Evolutionary conservation across 2,329 filamentous ascomycete genomes (phyloP).

Genomic region (Lecanicillium sp.): DNA sequence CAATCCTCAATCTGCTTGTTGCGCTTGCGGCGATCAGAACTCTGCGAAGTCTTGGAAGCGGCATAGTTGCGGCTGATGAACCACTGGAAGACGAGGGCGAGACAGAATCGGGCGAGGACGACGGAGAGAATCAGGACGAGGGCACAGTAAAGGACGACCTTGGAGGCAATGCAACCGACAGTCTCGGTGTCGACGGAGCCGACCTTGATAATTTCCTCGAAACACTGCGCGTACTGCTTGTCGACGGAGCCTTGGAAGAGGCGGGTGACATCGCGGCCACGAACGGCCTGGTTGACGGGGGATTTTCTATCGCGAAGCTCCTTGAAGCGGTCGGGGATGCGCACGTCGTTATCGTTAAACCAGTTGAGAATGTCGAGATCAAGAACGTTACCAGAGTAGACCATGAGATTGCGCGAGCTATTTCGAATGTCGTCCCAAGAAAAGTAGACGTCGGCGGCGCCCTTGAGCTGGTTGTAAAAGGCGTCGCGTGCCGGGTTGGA

Average conservation of each 20-base stretch:
- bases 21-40: constrained; percentile 73
- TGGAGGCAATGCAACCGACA: constrained; percentile 93
- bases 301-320: constrained; percentile 65
- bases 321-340: constrained; percentile 70
- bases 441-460: constrained; percentile 85
- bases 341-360: constrained; percentile 80
- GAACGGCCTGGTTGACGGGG: constrained; percentile 55
- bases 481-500: constrained; percentile 57
- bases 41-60: constrained; percentile 77
- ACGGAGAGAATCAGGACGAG: constrained; percentile 88
- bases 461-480: constrained; percentile 65
- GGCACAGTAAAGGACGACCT: constrained; percentile 93
- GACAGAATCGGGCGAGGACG: constrained; percentile 76
- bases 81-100: constrained; percentile 93
- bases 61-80: constrained; percentile 84
- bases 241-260: constrained; percentile 73
- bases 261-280: constrained; percentile 83
- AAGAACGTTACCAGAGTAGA: constrained; percentile 90
- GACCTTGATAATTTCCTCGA: constrained; percentile 91
- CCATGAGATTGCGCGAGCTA: constrained; percentile 78
- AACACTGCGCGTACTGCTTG: constrained; percentile 77
- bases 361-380: constrained; percentile 83
- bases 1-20: constrained; percentile 95
- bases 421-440: constrained; percentile 95
- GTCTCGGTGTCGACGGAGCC: constrained; percentile 93